Percentiles rank a stretch among this genome's conserved stretches.
Conservation (phyloP, 2,329 filamentous ascomycete species). For the Alternaria rosae region DNA sequence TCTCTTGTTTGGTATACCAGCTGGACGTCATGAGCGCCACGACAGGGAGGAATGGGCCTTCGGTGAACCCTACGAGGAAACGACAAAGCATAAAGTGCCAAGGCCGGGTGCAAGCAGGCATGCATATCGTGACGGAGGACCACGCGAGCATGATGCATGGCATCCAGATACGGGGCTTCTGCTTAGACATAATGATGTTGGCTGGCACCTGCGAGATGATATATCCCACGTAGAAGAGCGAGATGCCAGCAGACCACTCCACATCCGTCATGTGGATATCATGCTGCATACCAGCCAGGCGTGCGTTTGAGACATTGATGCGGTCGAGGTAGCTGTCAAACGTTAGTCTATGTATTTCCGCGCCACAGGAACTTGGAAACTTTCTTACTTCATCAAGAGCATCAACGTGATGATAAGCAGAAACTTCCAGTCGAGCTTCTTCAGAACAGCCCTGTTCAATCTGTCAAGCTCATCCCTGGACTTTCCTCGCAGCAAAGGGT, state of each 20-base stretch:
- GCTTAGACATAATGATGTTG: conserved; percentile 55
- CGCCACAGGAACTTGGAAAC: background rate
- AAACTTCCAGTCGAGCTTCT: conserved; percentile 39
- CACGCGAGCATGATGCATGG: conserved; percentile 54
- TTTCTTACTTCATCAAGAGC: conserved; percentile 41
- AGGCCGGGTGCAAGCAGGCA: conserved; percentile 49
- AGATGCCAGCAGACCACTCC: conserved; percentile 53
- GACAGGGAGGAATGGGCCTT: conserved; percentile 51
- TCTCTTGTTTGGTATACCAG: conserved; percentile 58
- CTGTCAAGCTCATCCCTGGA: conserved; percentile 26
- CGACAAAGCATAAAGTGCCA: conserved; percentile 48
- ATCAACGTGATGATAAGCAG: conserved; percentile 43
- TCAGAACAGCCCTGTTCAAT: conserved; percentile 35
- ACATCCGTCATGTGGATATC: conserved; percentile 43
- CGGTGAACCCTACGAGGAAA: conserved; percentile 50
- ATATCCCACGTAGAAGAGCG: conserved; percentile 57
- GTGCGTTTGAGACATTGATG: conserved; percentile 53
- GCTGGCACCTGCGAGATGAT: conserved; percentile 57
- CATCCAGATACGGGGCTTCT: conserved; percentile 44
- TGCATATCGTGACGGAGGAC: conserved; percentile 53
- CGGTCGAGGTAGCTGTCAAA: conserved; percentile 49
- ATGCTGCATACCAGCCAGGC: conserved; percentile 49
- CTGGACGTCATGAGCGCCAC: conserved; percentile 51
- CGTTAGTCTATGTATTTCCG: background rate
- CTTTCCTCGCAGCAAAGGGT: background rate